Evolutionary conservation across 306 rosid species (phyloP).

Genomic region (Sechiopsis laciniata): DNA sequence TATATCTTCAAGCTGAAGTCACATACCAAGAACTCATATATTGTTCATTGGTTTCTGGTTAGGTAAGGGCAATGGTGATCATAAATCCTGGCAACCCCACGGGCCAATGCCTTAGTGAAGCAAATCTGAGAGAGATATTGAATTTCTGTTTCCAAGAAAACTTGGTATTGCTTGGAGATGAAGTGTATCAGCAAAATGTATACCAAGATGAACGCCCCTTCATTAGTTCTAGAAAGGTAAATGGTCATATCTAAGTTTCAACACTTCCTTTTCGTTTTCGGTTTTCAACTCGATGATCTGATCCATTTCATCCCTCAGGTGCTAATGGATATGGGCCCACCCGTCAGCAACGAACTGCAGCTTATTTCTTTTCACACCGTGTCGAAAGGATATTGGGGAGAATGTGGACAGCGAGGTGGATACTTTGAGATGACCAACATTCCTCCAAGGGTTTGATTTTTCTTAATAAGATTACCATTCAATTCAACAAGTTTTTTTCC

Average conservation of each 20-base stretch:
- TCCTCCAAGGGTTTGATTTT: conserved; percentile 70
- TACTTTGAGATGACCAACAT: conserved; percentile 97
- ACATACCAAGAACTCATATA: background rate
- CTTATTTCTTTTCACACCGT: conserved; percentile 90
- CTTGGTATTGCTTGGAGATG: conserved; percentile 93
- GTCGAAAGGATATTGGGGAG: conserved; percentile 96
- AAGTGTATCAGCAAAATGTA: conserved; percentile 93
- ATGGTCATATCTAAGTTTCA: conserved; percentile 17
- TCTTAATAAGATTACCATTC: conserved; percentile 14
- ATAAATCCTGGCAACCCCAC: conserved; percentile 98
- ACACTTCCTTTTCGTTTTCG: conserved; percentile 13
- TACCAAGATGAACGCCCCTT: conserved; percentile 98
- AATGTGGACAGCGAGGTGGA: conserved; percentile 99
- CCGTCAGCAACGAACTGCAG: conserved; percentile 77
- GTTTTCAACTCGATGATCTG: conserved; percentile 19
- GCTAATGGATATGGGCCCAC: conserved; percentile 74
- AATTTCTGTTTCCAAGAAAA: conserved; percentile 72
- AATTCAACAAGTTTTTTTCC: background rate
- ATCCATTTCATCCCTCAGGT: conserved; percentile 40
- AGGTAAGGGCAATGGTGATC: conserved; percentile 99
- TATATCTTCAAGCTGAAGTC: background rate
- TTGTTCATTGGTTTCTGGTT: conserved; percentile 27
- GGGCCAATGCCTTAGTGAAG: conserved; percentile 89
- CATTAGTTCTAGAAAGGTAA: conserved; percentile 79
- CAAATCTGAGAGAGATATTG: conserved; percentile 68